Conservation (phyloP, 1,139 yeast genomes). For the Diutina pseudorugosa region DNA sequence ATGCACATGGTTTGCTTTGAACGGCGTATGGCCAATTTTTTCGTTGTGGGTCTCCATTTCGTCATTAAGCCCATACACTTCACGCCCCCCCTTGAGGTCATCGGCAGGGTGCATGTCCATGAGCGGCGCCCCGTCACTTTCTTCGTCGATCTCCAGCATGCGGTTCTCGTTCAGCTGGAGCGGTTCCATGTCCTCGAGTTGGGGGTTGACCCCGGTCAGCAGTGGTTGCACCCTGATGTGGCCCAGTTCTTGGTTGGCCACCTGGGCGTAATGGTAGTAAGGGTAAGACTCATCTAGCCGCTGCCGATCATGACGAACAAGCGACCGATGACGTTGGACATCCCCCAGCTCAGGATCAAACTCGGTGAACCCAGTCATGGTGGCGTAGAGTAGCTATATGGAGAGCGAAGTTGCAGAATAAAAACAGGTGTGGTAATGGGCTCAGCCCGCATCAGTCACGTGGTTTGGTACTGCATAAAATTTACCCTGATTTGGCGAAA, state of each 20-base stretch:
- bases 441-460: not conserved
- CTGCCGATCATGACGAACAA: slow-evolving; percentile 73
- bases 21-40: not conserved
- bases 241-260: slow-evolving; percentile 55
- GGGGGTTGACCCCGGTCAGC: slow-evolving; percentile 63
- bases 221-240: slow-evolving; percentile 60
- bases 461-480: not conserved
- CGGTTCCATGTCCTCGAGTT: not conserved
- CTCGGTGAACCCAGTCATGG: slow-evolving; percentile 2
- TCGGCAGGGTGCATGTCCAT: slow-evolving; percentile 16
- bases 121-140: slow-evolving; percentile 33
- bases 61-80: slow-evolving; percentile 50
- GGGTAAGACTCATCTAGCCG: slow-evolving; percentile 57
- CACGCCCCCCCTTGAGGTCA: slow-evolving; percentile 28
- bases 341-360: slow-evolving; percentile 37
- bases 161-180: not conserved
- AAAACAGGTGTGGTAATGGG: not conserved
- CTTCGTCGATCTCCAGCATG: slow-evolving; percentile 9
- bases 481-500: not conserved
- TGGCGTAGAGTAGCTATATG: not conserved
- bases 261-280: slow-evolving; percentile 70
- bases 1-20: not conserved
- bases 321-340: slow-evolving; percentile 46
- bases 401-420: not conserved
- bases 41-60: slow-evolving; percentile 19